A percentile compares a stretch with the other conserved stretches of the same genome.
Conservation (phyloP, 306 rosid species). For the Sophora flavescens region DNA sequence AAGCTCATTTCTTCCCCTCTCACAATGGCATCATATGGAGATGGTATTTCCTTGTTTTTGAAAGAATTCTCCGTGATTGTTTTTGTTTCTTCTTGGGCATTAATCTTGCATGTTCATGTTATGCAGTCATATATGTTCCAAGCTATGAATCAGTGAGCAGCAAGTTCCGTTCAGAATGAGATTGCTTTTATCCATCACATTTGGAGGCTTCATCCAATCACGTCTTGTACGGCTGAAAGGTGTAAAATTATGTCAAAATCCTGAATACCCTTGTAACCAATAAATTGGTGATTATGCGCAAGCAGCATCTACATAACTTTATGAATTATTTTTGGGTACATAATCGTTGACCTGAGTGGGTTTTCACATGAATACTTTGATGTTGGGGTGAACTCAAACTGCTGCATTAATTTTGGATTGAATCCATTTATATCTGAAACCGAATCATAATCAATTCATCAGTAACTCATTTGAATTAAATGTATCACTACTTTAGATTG, state of each 20-base stretch:
- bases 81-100: not conserved
- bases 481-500: not conserved
- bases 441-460: not conserved
- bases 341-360: slow-evolving; percentile 38
- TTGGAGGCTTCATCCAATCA: slow-evolving; percentile 30
- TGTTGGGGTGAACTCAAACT: slow-evolving; percentile 25
- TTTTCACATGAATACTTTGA: slow-evolving; percentile 18
- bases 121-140: slow-evolving; percentile 79
- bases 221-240: slow-evolving; percentile 41
- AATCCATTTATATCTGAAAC: not conserved
- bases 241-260: slow-evolving; percentile 49
- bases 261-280: slow-evolving; percentile 42
- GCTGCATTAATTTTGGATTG: slow-evolving; percentile 30
- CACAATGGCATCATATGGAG: slow-evolving; percentile 94
- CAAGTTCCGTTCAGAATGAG: slow-evolving; percentile 69
- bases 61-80: not conserved
- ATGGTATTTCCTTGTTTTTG: slow-evolving; percentile 57
- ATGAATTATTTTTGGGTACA: slow-evolving; percentile 55
- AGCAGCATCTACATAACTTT: slow-evolving; percentile 46
- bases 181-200: slow-evolving; percentile 28
- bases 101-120: slow-evolving; percentile 33
- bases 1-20: slow-evolving; percentile 91
- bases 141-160: slow-evolving; percentile 82
- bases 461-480: slow-evolving; percentile 8
- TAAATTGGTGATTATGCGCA: slow-evolving; percentile 52